Evolutionary conservation across 225 moss, liverwort and hornwort species (phyloP).

Genomic region (Sphagnum tenellum): DNA sequence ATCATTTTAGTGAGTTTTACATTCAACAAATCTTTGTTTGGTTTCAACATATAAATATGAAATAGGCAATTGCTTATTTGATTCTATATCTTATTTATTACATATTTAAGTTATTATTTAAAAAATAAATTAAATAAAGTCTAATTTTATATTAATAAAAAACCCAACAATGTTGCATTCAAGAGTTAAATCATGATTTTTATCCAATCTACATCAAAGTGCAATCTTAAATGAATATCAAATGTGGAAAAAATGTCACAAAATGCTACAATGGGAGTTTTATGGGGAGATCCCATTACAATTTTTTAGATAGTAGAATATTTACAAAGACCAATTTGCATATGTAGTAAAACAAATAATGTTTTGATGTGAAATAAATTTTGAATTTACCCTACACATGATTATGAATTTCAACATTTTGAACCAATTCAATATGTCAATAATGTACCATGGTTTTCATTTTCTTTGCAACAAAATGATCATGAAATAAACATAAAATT

Average conservation of each 20-base stretch:
- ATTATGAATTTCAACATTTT: too few relatives aligned
- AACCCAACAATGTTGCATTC: not conserved
- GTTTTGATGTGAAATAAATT: too few relatives aligned
- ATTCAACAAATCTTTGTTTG: not conserved
- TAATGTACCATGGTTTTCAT: too few relatives aligned
- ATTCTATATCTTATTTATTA: constrained; percentile 1
- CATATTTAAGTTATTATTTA: not conserved
- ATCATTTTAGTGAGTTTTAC: too few relatives aligned
- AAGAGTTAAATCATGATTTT: not conserved
- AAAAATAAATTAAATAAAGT: not conserved
- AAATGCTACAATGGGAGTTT: not conserved
- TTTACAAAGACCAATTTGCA: not conserved
- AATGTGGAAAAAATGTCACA: too few relatives aligned
- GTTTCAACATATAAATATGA: constrained; percentile 1
- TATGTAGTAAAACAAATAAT: too few relatives aligned
- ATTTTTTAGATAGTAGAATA: not conserved
- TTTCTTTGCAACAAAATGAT: too few relatives aligned
- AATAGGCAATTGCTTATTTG: not conserved
- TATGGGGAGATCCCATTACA: not conserved
- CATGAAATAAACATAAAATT: too few relatives aligned
- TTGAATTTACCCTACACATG: too few relatives aligned
- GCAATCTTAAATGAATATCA: too few relatives aligned
- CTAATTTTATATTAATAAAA: not conserved
- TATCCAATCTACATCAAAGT: not conserved
- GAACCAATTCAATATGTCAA: too few relatives aligned